phyloP scores from a whole-genome alignment of 2,329 filamentous ascomycete species.

The Aspergillus arachidicola region DNA sequence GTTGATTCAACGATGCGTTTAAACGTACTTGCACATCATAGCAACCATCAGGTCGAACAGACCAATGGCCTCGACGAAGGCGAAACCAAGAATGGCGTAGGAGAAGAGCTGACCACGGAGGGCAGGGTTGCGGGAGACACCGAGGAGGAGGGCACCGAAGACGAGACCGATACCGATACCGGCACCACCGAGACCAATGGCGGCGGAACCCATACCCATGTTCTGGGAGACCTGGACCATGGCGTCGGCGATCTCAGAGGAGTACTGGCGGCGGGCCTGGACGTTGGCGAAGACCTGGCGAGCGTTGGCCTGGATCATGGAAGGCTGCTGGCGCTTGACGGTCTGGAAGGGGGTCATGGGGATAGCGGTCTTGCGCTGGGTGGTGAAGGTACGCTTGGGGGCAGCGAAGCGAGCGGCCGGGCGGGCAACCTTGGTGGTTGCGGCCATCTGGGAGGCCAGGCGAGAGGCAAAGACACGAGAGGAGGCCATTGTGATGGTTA shows the following conservation, averaged over 20 bases:
- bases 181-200: constrained; percentile 89
- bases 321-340: constrained; percentile 73
- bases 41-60: constrained; percentile 89
- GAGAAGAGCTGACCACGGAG: constrained; percentile 95
- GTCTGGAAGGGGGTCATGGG: constrained; percentile 64
- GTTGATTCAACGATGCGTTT: constrained; percentile 22
- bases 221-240: constrained; percentile 91
- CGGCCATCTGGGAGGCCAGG: constrained; percentile 65
- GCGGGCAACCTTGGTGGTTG: constrained; percentile 79
- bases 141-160: constrained; percentile 85
- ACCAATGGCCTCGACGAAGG: constrained; percentile 81
- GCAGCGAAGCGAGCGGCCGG: constrained; percentile 69
- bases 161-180: constrained; percentile 96
- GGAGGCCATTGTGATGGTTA: constrained; percentile 74
- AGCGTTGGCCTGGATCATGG: constrained; percentile 67
- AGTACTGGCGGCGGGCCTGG: constrained; percentile 75
- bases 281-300: constrained; percentile 61
- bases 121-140: constrained; percentile 90
- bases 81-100: constrained; percentile 93
- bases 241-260: constrained; percentile 80
- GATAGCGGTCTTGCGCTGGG: constrained; percentile 38
- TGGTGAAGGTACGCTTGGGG: constrained; percentile 71
- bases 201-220: constrained; percentile 84
- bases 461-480: constrained; percentile 76
- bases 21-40: constrained; percentile 87